phyloP scores from a whole-genome alignment of 2,329 filamentous ascomycete species.

The Ceratocystis papillata region DNA sequence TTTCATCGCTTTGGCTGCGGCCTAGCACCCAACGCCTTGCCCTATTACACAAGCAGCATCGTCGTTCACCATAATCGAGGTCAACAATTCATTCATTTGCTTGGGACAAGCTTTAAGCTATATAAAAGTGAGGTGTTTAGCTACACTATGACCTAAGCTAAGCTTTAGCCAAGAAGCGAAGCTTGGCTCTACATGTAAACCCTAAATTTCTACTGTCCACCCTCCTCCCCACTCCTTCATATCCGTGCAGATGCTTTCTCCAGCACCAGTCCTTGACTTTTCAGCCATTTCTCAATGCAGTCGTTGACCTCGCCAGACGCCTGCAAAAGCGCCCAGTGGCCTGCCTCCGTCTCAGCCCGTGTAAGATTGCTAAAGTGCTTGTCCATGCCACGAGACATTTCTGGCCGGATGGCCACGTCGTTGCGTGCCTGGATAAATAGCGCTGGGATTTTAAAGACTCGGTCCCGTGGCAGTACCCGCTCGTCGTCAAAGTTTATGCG shows the following conservation, averaged over 20 bases:
- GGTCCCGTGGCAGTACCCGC: conserved; percentile 40
- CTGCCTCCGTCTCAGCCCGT: conserved; percentile 52
- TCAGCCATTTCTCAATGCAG: conserved; percentile 57
- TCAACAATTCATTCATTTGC: not conserved
- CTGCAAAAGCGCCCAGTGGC: conserved; percentile 79
- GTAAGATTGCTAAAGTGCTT: conserved; percentile 54
- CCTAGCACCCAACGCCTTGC: too few relatives aligned
- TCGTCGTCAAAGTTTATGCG: conserved; percentile 71
- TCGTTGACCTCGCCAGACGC: conserved; percentile 58
- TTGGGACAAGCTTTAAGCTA: not conserved
- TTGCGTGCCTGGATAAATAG: conserved; percentile 63
- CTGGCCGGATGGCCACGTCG: conserved; percentile 62
- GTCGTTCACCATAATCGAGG: not conserved
- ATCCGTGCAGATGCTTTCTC: conserved; percentile 32
- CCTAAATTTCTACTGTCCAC: not conserved
- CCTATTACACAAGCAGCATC: not conserved
- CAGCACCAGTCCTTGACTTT: conserved; percentile 29
- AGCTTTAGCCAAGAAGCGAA: not conserved
- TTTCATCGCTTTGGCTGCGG: too few relatives aligned
- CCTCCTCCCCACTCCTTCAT: conserved; percentile 26
- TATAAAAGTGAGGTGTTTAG: too few relatives aligned
- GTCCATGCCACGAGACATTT: conserved; percentile 63
- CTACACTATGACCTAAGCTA: not conserved
- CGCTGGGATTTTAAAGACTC: conserved; percentile 46
- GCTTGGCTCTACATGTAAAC: not conserved